Conservation (phyloP, 2,329 filamentous ascomycete genomes). For the Geoglossum cookeanum region DNA sequence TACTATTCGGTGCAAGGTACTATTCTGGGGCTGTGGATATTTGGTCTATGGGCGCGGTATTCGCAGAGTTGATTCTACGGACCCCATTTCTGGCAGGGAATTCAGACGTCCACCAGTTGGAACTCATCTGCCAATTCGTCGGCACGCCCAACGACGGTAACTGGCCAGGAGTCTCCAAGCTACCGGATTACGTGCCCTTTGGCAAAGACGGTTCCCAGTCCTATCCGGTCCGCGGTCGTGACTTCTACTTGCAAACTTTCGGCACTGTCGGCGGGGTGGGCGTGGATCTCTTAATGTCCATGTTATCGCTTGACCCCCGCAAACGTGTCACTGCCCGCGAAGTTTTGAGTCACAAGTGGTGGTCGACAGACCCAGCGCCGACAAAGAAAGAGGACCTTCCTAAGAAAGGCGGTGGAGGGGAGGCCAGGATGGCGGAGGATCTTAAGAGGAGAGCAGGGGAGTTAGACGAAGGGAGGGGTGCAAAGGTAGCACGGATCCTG, state of each 20-base stretch:
- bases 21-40: conserved; percentile 85
- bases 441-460: conserved; percentile 58
- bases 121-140: conserved; percentile 64
- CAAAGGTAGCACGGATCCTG: conserved; percentile 65
- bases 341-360: conserved; percentile 71
- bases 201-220: conserved; percentile 32
- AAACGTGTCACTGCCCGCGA: conserved; percentile 60
- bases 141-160: conserved; percentile 86
- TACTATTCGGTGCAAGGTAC: conserved; percentile 75
- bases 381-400: conserved; percentile 69
- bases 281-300: conserved; percentile 72
- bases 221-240: conserved; percentile 33
- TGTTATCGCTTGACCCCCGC: conserved; percentile 70
- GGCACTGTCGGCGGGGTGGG: conserved; percentile 63
- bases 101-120: conserved; percentile 71
- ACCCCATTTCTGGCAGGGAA: conserved; percentile 69
- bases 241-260: conserved; percentile 60
- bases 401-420: conserved; percentile 49
- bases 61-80: conserved; percentile 74
- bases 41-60: conserved; percentile 84
- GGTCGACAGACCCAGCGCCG: conserved; percentile 64
- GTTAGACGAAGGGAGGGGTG: conserved; percentile 41
- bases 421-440: conserved; percentile 63
- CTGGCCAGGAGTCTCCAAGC: conserved; percentile 75
- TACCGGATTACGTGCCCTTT: conserved; percentile 63